Evolutionary conservation across 2,329 filamentous ascomycete genomes (phyloP).

Genomic region (Fusarium sp.): DNA sequence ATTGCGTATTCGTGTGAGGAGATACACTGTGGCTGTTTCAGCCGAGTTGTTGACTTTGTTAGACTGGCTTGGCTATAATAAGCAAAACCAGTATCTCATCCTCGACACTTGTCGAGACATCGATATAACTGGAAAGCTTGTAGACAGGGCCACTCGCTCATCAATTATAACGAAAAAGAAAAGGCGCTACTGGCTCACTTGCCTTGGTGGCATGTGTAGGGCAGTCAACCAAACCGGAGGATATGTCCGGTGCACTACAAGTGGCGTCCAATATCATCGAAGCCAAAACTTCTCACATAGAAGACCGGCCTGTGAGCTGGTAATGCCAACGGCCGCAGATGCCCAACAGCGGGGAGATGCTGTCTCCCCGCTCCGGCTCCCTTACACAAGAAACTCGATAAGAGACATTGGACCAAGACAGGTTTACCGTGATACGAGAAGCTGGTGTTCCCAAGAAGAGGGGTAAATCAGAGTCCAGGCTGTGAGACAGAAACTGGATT

Average conservation of each 20-base stretch:
- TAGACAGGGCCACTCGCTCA: background rate
- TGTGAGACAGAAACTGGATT: conserved; percentile 15
- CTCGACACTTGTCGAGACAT: background rate
- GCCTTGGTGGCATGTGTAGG: background rate
- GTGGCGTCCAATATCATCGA: background rate
- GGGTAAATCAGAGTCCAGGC: conserved; percentile 12
- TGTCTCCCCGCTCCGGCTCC: background rate
- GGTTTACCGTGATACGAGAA: background rate
- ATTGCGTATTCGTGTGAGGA: background rate
- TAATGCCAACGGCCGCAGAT: conserved; percentile 13
- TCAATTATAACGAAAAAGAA: background rate
- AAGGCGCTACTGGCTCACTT: background rate
- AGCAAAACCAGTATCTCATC: background rate
- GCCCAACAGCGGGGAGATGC: background rate
- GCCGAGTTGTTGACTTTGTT: background rate
- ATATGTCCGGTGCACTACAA: background rate
- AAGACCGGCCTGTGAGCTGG: background rate
- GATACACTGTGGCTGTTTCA: conserved; percentile 11
- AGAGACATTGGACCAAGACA: conserved; percentile 10
- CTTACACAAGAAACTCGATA: background rate
- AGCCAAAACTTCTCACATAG: background rate
- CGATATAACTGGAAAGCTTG: background rate
- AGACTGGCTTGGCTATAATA: background rate
- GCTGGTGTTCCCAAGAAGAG: background rate
- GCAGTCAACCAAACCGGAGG: background rate